Conservation (phyloP, 208 protist genomes). For the Leishmania guyanensis region DNA sequence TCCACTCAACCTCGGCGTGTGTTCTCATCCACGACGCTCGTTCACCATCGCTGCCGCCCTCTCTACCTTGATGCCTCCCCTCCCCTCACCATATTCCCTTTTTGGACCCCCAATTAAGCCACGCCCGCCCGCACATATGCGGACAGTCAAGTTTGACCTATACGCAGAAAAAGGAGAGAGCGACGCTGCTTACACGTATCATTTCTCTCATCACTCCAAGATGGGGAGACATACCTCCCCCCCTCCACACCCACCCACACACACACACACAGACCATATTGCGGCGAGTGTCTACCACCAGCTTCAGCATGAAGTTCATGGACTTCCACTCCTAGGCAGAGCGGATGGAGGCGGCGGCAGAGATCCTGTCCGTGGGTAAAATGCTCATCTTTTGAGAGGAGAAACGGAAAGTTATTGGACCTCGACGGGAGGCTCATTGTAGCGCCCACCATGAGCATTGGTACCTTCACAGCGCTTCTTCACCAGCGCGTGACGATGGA, state of each 20-base stretch:
- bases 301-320: constrained; percentile 32
- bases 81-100: neutral
- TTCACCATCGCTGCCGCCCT: neutral
- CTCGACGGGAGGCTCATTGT: constrained; percentile 33
- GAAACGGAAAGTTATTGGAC: constrained; percentile 23
- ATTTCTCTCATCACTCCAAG: no score
- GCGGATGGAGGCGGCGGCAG: constrained; percentile 43
- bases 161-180: neutral
- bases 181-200: no score
- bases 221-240: neutral
- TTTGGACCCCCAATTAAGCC: no score
- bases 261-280: neutral
- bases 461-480: constrained; percentile 28
- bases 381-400: constrained; percentile 86
- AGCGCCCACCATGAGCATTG: constrained; percentile 23
- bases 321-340: constrained; percentile 48
- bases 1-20: neutral
- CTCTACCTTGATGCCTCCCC: neutral
- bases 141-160: no score
- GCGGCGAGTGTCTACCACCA: constrained; percentile 5
- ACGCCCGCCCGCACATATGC: no score
- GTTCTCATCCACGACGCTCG: neutral
- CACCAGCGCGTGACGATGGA: constrained; percentile 21
- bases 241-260: neutral
- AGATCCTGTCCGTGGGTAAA: constrained; percentile 28